Evolutionary conservation across 73 alveolate species (phyloP), one percentile per base, ranked within the genome.

Genomic region (Stentor roeselii): DNA sequence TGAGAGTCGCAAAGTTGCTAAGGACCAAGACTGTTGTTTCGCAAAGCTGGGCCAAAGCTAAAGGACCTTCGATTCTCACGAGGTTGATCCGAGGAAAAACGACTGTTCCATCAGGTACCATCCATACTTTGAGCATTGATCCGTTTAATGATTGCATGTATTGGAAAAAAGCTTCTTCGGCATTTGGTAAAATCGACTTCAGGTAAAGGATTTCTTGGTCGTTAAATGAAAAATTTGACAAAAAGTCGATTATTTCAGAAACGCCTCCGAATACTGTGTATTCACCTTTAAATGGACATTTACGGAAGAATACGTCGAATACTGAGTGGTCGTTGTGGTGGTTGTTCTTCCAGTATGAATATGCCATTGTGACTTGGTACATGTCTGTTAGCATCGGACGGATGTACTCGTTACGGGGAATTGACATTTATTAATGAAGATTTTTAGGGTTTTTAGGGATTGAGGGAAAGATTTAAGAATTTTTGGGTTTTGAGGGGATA

Each of bases 21-120:
- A 95, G 85, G 83, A 93, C 94, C 61, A 95, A 89, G 58, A 94
- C 60, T 3, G 97, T 93, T 38, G 97, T 90, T 82, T 91, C 98
- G 31, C 91, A 42, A 34, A 92, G 84, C 83, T 92, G 92, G 59
- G 89, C 85, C 0, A 92, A 31, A 27, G 89, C 91, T 0, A 92
- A 77, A 32, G 97, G 96, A 0, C 98, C 98, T 60, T 88, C 90
- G n/a, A 93, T 34, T 38, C 93, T 59, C 27, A 93, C 60, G 61
- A 93, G 85, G 3, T 95, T 95, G 60, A 88, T 92, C 40, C 90
- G 84, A 3, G 95, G 91, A 76, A 91, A 93, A 35, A 85, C 93
- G 34, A 93, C 3, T 1, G 88, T 21, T 3, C 98, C 98, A 60
- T 93, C 96, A 60, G 82, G 75, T 32, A 91, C 37, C 3, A 90